phyloP scores from a whole-genome alignment of 441 rosid species.

The Breynia disticha region DNA sequence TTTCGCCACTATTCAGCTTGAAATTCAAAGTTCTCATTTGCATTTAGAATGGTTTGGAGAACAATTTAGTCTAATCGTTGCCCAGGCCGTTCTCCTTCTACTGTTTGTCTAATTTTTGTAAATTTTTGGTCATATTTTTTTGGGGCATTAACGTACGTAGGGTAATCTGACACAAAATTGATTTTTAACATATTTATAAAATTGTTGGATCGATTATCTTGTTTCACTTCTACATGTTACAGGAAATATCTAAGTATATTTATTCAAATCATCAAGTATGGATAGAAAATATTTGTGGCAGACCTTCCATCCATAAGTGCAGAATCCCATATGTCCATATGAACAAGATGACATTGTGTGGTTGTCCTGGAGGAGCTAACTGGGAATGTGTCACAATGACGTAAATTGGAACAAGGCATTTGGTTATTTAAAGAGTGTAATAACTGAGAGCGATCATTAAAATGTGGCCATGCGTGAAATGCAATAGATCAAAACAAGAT shows the following conservation, averaged over 20 bases:
- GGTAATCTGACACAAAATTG: background rate
- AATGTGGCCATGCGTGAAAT: background rate
- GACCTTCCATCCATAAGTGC: too few relatives aligned
- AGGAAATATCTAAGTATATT: background rate
- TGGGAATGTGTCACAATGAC: background rate
- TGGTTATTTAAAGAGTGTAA: background rate
- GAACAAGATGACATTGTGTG: background rate
- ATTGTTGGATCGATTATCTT: background rate
- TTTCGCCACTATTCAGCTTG: too few relatives aligned
- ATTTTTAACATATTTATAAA: background rate
- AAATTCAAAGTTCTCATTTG: too few relatives aligned
- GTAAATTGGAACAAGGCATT: background rate
- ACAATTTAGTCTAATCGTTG: too few relatives aligned
- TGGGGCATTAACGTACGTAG: background rate
- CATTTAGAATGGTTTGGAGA: too few relatives aligned
- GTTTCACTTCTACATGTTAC: background rate
- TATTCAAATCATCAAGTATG: background rate
- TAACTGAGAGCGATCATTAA: background rate
- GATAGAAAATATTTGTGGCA: background rate
- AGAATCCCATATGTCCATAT: conserved; percentile 1
- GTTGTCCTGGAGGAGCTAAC: background rate
- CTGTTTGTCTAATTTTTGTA: too few relatives aligned
- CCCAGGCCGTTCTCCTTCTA: too few relatives aligned
- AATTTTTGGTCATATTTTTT: too few relatives aligned
- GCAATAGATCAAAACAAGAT: too few relatives aligned